Base-by-base conservation (phyloP, 805 yeast genomes). In the Monosporozyma servazzii region DNA sequence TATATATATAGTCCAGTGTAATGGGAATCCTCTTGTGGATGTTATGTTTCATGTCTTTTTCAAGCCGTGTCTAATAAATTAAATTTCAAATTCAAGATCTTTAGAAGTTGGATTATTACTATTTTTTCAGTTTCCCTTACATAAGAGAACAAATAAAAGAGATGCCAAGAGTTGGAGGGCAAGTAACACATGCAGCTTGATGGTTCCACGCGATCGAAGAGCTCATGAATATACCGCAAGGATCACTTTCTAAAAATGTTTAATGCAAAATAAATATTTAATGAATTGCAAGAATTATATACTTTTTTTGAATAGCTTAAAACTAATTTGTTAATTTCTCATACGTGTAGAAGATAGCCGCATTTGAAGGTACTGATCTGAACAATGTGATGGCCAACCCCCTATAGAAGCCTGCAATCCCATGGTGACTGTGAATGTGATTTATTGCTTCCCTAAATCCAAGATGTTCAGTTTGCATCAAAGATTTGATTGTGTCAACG, bases 311-410 rank as follows among this genome's bases (percentile, higher is more conserved):
- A 33, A 33, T 33, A 33, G 8, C 18, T 39, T 11, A 41, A 29
- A 41, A 21, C 31, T 31, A 18, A 5, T 33, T 21, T 3, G 47
- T 30, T 30, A 56, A 43, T 21, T 45, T 68, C 61, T 90, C 96
- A 64, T 88, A 89, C 3, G 82, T 76, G 58, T 83, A 80, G 70
- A 91, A 91, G 30, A 91, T 87, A 9, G 82, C 74, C 2, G 96
- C 96, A 61, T 88, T 87, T 2, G 96, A 88, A 0, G 98, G 98
- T 1, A 87, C 78, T 0, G 96, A 86, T 61, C 96, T 79, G 3
- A 80, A 53, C 52, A 88, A 67, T 0, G 97, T 88, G 50, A 91
- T 83, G 0, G 88, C 86, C 50, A 90, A 71, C 0, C 98, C 98
- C 51, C 86, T 78, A 61, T 90, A 91, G 52, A 91, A 79, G 1